Evolutionary conservation across 1,284 basidiomycete species (phyloP).

Genomic region (Sporisorium iseilematis-ciliati): DNA sequence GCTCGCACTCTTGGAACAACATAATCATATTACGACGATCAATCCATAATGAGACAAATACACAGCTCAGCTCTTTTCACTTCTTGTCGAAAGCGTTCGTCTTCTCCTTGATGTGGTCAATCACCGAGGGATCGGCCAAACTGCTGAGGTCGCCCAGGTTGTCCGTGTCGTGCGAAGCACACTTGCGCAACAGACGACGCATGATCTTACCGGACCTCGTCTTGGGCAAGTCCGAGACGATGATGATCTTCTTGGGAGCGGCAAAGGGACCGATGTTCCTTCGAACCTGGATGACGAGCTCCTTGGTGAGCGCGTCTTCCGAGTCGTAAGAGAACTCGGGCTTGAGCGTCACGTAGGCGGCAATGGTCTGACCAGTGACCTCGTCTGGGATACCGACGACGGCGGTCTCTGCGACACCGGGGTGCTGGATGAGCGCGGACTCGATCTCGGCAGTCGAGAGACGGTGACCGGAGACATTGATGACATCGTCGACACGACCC

Average conservation of each 20-base stretch:
- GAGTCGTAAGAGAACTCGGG: slow-evolving; percentile 81
- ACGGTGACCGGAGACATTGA: slow-evolving; percentile 86
- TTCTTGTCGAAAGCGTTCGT: slow-evolving; percentile 51
- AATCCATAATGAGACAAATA: background rate
- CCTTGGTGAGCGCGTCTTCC: slow-evolving; percentile 82
- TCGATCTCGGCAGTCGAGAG: slow-evolving; percentile 98
- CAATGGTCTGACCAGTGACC: slow-evolving; percentile 68
- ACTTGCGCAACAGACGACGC: slow-evolving; percentile 93
- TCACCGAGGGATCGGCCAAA: slow-evolving; percentile 77
- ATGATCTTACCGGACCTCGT: slow-evolving; percentile 97
- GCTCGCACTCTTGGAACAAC: no score
- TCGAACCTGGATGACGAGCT: slow-evolving; percentile 91
- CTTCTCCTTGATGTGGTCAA: slow-evolving; percentile 63
- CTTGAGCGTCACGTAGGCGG: slow-evolving; percentile 74
- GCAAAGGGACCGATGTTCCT: slow-evolving; percentile 76
- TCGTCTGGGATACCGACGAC: slow-evolving; percentile 68
- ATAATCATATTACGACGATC: slow-evolving; percentile 5
- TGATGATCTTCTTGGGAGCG: slow-evolving; percentile 85
- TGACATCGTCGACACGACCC: slow-evolving; percentile 89
- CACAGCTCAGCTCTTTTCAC: slow-evolving; percentile 4
- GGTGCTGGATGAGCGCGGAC: slow-evolving; percentile 91
- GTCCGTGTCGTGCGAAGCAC: slow-evolving; percentile 91
- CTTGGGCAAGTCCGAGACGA: slow-evolving; percentile 91
- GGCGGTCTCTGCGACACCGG: slow-evolving; percentile 94
- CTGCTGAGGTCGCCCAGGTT: slow-evolving; percentile 89